These are phyloP conservation scores for Escallonia herrerae DNA, from an alignment of 129 eudicot genomes.

Conservation along the genomic window DNA sequence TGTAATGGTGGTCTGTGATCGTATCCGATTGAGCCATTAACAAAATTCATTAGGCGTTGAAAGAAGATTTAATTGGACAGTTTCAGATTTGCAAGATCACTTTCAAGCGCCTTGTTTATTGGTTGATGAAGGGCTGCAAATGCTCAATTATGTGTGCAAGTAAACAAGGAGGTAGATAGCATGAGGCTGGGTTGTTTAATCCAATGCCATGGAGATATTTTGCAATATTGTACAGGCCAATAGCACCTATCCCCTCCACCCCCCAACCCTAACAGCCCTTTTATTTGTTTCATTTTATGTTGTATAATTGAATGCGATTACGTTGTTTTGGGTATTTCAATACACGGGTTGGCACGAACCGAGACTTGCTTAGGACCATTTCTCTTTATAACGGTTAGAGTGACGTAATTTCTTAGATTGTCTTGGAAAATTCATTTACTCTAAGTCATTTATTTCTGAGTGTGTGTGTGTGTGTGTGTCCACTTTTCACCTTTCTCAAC, in stretches of 20 bases:
- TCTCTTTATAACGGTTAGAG: neutral
- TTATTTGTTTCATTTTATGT: no score
- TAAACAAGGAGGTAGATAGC: neutral
- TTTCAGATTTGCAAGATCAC: conserved; percentile 4
- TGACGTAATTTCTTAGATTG: neutral
- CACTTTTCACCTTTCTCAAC: no score
- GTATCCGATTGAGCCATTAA: neutral
- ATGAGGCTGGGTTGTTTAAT: neutral
- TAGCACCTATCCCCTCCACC: neutral
- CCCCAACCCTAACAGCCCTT: no score
- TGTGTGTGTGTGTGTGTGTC: no score
- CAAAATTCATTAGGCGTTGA: neutral
- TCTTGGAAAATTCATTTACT: no score
- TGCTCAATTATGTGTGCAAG: neutral
- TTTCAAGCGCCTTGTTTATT: neutral
- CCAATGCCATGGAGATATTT: neutral
- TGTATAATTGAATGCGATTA: no score
- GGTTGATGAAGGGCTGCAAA: neutral
- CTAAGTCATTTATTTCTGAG: no score
- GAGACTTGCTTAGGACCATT: neutral
- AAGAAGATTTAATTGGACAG: neutral
- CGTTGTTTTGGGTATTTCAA: no score
- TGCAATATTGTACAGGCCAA: neutral
- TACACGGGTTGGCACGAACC: neutral
- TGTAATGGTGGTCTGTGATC: neutral